These are phyloP conservation scores for Cavenderia fasciculata DNA, from an alignment of 78 protist genomes.

Conservation along the genomic window DNA sequence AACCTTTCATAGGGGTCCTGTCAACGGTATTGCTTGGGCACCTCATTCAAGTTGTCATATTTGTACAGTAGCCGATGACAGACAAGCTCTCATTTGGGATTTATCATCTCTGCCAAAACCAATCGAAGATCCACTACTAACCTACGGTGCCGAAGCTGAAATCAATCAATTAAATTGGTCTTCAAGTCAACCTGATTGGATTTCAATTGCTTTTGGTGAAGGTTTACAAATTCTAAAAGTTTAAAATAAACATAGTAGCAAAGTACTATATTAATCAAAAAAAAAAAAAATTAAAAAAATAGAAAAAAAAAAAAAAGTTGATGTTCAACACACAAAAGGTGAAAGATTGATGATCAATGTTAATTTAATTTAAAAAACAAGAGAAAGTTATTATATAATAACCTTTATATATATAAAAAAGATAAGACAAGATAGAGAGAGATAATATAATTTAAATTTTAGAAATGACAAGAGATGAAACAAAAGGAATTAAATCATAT, in stretches of 20 bases:
- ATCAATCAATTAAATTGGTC: conserved; percentile 95
- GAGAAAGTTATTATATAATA: no score
- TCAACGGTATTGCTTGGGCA: conserved; percentile 97
- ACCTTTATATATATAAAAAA: no score
- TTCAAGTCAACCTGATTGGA: conserved; percentile 92
- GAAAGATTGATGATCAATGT: no score
- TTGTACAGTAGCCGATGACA: conserved; percentile 96
- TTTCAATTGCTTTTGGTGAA: conserved; percentile 85
- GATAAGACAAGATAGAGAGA: no score
- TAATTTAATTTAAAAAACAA: no score
- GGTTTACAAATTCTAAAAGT: conserved; percentile 85
- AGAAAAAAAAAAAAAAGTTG: no score
- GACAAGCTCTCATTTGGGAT: conserved; percentile 98
- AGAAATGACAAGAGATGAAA: conserved; percentile 69
- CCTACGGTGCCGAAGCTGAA: conserved; percentile 86
- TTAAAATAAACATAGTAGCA: no score
- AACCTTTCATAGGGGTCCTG: conserved; percentile 81
- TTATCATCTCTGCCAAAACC: conserved; percentile 90
- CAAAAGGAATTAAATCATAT: conserved; percentile 78
- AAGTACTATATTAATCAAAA: no score
- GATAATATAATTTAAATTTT: no score
- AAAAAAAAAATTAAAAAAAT: no score
- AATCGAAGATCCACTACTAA: conserved; percentile 90
- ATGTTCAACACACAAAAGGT: no score
- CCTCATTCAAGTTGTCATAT: conserved; percentile 97